These are phyloP conservation scores for Capronia americana DNA, from an alignment of 2,329 filamentous ascomycete genomes.

Conservation along the genomic window DNA sequence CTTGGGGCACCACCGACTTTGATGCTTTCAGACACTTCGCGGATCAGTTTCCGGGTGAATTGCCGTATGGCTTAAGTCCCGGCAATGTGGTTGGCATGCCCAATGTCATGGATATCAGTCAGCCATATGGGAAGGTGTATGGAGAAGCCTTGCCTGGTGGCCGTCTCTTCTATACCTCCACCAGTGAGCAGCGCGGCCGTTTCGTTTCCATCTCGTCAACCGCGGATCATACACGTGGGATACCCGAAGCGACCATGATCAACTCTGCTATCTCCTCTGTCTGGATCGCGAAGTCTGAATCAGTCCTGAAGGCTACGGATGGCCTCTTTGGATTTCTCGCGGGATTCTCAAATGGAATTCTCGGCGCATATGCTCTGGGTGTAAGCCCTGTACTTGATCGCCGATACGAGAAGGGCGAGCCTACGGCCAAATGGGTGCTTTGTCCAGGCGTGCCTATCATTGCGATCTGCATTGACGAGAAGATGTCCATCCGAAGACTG, in stretches of 20 bases:
- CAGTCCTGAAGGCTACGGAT: slow-evolving; percentile 73
- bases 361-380: slow-evolving; percentile 81
- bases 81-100: slow-evolving; percentile 77
- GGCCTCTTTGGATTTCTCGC: slow-evolving; percentile 81
- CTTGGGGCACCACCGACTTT: slow-evolving; percentile 80
- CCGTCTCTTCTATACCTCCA: slow-evolving; percentile 75
- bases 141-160: slow-evolving; percentile 88
- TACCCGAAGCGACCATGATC: slow-evolving; percentile 75
- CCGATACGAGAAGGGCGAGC: slow-evolving; percentile 73
- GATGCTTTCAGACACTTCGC: slow-evolving; percentile 78
- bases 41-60: slow-evolving; percentile 74
- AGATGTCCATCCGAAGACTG: slow-evolving; percentile 74
- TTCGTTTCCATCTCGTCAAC: slow-evolving; percentile 71
- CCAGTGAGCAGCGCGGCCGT: slow-evolving; percentile 75
- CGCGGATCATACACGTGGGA: slow-evolving; percentile 65
- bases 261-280: slow-evolving; percentile 76
- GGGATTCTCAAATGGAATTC: slow-evolving; percentile 81
- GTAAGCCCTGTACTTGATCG: slow-evolving; percentile 64
- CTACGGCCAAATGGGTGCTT: slow-evolving; percentile 87
- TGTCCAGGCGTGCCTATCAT: slow-evolving; percentile 93
- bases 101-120: slow-evolving; percentile 90
- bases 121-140: slow-evolving; percentile 79
- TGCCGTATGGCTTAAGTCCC: slow-evolving; percentile 77
- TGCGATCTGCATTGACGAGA: slow-evolving; percentile 80
- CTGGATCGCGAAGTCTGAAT: slow-evolving; percentile 86